Evolutionary conservation across 768 basidiomycete species (phyloP), one percentile per base, ranked within the genome.

Genomic region (Suillus decipiens): DNA sequence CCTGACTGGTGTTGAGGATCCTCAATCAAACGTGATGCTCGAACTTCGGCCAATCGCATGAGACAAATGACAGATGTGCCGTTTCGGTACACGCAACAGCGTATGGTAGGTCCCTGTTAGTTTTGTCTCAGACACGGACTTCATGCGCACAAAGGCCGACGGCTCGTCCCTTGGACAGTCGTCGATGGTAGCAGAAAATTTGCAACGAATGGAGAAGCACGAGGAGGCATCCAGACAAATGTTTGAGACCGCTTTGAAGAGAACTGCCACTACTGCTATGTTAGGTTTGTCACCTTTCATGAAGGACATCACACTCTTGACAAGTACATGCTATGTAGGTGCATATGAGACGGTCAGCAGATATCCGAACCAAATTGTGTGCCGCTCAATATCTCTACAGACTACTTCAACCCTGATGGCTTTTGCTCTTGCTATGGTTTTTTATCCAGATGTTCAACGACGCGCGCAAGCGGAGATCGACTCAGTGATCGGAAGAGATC

Each of bases 291-390:
- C 28, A 31, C 10, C 5, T n/a, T 19, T 47, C 28, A 5, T 11
- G 5, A 10, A 9, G 24, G 2, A 34, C 9, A 37, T 14, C 6
- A 3, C 39, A 39, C 37, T 17, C 15, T 19, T 42, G 34, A 28
- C 60, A 50, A 5, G 22, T 6, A 14, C 22, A 9, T 6, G 2
- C 10, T 41, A 24, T 14, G 41, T 22, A 74, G 73, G 63, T 56
- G 63, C 69, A 19, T 65, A 63, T 22, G 73, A 67, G 56, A 66
- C 71, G 0, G 66, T 67, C 8, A 43, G 71, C 65, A 5, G 22
- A 39, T 37, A 22, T 28, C 2, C 4, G 1, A 53, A 2, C 33
- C n/a, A 14, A 22, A 34, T 34, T 6, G 10, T 61, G 11, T 61
- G 17, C 17, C 36, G 8, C 55, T 64, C 36, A 55, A 2, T 39